Evolutionary conservation across 345 rosid genomes (phyloP), one percentile per base, ranked within the genome.

Genomic region (Populus pruinosa): DNA sequence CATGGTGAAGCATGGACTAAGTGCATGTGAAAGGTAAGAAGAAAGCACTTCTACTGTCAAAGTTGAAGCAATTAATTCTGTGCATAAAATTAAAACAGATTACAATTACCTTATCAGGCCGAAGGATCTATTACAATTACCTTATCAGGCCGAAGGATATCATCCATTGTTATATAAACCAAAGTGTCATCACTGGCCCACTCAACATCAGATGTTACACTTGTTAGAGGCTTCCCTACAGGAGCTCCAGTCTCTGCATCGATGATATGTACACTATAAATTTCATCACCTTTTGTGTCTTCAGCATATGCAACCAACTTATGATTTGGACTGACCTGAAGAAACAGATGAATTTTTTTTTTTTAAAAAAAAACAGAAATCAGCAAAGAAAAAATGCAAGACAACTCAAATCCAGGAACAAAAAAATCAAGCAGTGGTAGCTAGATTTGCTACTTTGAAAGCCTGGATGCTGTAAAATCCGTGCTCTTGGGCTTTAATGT

Each of bases 101-200:
- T 27, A 63, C 44, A 36, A 74, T 75, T 83, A 95, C 99, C 96
- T 93, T 93, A 82, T 93, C 91, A 47, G 97, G 89, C 66, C 99
- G 92, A 83, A 86, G 92, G 77, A 85, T 90, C 77, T 90, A 65
- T 77, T 27, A 63, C 44, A 36, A 74, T 75, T 83, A 95, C 99
- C 96, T 93, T 93, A 82, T 93, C 91, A 47, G 97, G 89, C 66
- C 99, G 92, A 83, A 86, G 92, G 77, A 85, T 90, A 76, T 90
- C 90, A 79, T 95, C 98, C 97, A 92, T 91, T 74, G 98, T 90
- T 16, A 86, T 74, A 74, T 95, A 95, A 72, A 89, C 91, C 85
- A 95, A 87, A 75, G 89, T 82, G 71, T 84, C 94, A 85, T 93
- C 87, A 67, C 93, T 97, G 77, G 94, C 96, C 98, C 99, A 95